These are phyloP conservation scores for Paspalum notatum DNA, from an alignment of 176 grass and related monocot species.

Conservation along the genomic window DNA sequence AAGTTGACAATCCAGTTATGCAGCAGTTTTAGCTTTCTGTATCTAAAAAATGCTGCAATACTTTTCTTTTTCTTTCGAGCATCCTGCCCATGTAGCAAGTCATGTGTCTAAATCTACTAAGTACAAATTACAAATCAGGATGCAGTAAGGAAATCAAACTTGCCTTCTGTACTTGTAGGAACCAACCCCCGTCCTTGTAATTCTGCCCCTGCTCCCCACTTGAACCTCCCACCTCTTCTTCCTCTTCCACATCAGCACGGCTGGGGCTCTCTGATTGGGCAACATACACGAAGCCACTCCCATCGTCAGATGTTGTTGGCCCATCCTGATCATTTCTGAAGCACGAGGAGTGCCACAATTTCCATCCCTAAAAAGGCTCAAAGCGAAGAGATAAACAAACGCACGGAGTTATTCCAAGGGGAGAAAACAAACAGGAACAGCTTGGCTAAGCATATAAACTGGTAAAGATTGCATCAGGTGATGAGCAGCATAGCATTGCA, in stretches of 20 bases:
- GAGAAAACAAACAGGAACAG: neutral
- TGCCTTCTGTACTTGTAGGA: constrained; percentile 47
- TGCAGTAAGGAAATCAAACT: neutral
- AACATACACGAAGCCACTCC: neutral
- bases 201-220: constrained; percentile 23
- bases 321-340: constrained; percentile 67
- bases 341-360: constrained; percentile 45
- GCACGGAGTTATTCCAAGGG: neutral
- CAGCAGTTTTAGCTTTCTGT: neutral
- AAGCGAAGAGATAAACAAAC: constrained; percentile 18
- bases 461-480: neutral
- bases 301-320: constrained; percentile 36
- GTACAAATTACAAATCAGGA: neutral
- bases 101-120: neutral
- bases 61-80: neutral
- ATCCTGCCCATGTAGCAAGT: neutral
- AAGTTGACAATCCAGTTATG: neutral
- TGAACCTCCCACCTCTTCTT: constrained; percentile 2
- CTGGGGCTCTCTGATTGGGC: neutral
- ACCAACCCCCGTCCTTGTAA: constrained; percentile 41
- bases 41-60: neutral
- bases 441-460: neutral
- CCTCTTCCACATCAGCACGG: neutral
- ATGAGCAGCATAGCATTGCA: neutral
- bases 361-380: constrained; percentile 50